Percentiles rank a stretch among this genome's conserved stretches.
These are phyloP conservation scores for Mikania micrantha DNA, from an alignment of 129 eudicot species.

Conservation along the genomic window DNA sequence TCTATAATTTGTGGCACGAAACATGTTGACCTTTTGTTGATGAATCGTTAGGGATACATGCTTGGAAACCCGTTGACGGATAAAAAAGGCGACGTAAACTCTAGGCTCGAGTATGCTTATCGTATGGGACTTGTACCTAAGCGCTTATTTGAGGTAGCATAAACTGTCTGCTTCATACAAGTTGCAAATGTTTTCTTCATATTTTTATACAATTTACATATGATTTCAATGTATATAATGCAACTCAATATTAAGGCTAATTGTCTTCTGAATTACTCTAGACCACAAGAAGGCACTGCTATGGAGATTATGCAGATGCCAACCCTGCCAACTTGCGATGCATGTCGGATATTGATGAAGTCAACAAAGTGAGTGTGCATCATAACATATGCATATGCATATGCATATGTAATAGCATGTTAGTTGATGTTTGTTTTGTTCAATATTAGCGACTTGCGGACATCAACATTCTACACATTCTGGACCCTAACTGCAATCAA, in stretches of 20 bases:
- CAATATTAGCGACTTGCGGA: background rate
- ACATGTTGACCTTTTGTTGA: too few species aligned
- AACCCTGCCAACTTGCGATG: slow-evolving; percentile 12
- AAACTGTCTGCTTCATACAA: too few species aligned
- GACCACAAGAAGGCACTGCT: slow-evolving; percentile 14
- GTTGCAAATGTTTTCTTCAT: too few species aligned
- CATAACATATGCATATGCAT: background rate
- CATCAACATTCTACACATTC: slow-evolving; percentile 20
- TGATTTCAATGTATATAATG: background rate
- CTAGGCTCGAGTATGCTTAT: slow-evolving; percentile 18
- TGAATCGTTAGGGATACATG: slow-evolving; percentile 19
- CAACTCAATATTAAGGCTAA: too few species aligned
- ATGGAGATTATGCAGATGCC: slow-evolving; percentile 24
- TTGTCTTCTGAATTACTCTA: background rate
- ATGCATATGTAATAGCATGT: background rate
- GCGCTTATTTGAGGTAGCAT: slow-evolving; percentile 21
- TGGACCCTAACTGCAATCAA: slow-evolving; percentile 18
- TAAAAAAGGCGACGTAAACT: slow-evolving; percentile 10
- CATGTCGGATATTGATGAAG: slow-evolving; percentile 2
- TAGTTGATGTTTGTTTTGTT: background rate
- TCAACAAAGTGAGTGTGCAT: slow-evolving; percentile 8
- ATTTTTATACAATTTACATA: background rate
- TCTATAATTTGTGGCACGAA: too few species aligned
- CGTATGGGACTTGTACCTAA: slow-evolving; percentile 22
- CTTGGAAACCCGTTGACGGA: slow-evolving; percentile 23